Conservation (phyloP, 306 rosid species). For the Oxytropis ochrocephala region DNA sequence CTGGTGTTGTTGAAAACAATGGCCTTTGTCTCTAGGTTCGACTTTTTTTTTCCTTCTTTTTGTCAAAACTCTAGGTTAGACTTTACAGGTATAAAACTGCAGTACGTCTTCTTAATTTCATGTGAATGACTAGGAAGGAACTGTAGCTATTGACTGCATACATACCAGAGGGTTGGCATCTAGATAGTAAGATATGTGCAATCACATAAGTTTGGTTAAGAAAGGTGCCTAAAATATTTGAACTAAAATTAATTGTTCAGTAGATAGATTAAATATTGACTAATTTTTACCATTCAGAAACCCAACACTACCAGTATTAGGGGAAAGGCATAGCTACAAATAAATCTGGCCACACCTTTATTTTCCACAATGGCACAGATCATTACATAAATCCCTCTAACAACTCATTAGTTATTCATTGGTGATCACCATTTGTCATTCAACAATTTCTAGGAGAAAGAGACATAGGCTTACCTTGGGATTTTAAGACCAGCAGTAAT, state of each 20-base stretch:
- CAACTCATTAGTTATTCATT: background rate
- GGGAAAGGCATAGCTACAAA: background rate
- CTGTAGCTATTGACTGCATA: background rate
- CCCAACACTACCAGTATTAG: background rate
- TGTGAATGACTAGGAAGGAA: background rate
- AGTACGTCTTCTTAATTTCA: constrained; percentile 48
- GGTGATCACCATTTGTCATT: background rate
- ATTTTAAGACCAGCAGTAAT: background rate
- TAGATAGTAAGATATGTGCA: background rate
- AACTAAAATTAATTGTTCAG: background rate
- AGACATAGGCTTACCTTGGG: background rate
- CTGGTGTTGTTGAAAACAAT: no score
- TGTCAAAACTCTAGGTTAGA: no score
- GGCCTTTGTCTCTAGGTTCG: no score
- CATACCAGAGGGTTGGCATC: background rate
- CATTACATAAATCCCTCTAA: background rate
- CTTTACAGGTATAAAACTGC: constrained; percentile 24
- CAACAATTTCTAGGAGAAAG: background rate
- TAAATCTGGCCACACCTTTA: background rate
- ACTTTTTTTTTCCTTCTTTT: no score
- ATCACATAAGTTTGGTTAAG: background rate
- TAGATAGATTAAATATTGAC: background rate
- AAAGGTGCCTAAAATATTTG: background rate
- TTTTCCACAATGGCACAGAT: background rate
- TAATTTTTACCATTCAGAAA: background rate